These are phyloP conservation scores for Pythium brachiatum DNA, from an alignment of 352 stramenopile species.

Conservation along the genomic window DNA sequence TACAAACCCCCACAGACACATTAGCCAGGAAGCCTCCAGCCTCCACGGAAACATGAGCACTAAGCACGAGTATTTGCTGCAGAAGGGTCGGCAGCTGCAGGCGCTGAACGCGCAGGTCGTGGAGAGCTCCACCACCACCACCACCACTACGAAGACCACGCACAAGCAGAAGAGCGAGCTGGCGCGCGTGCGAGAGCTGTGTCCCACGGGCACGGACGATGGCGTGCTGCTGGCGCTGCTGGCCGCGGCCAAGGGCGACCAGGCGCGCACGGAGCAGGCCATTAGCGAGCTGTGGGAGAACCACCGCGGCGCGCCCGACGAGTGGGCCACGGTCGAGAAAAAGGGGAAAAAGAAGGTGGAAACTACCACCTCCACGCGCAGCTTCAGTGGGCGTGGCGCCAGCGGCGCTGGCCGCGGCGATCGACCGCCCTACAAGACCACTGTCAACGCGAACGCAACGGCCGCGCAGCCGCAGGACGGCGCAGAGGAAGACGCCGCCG, in stretches of 20 bases:
- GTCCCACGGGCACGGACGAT: constrained; percentile 77
- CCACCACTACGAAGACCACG: constrained; percentile 14
- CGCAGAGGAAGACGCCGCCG: constrained; percentile 3
- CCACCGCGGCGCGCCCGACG: constrained; percentile 54
- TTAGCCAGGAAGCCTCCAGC: constrained; percentile 7
- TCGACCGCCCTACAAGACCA: constrained; percentile 4
- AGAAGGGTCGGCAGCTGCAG: constrained; percentile 82
- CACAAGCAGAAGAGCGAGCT: constrained; percentile 63
- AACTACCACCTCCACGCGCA: not conserved
- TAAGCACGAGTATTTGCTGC: constrained; percentile 81
- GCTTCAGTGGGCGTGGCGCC: not conserved
- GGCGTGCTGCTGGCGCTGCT: constrained; percentile 68
- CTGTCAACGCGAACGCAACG: not conserved
- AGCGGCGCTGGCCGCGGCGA: not conserved
- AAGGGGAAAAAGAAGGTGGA: constrained; percentile 69
- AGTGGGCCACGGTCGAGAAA: constrained; percentile 80
- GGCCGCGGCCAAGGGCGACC: constrained; percentile 69
- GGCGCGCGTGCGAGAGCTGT: constrained; percentile 76
- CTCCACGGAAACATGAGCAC: constrained; percentile 44
- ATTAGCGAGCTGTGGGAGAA: constrained; percentile 87
- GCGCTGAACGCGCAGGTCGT: constrained; percentile 53
- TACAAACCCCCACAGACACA: constrained; percentile 7
- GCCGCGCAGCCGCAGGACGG: constrained; percentile 11
- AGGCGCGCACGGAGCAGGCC: constrained; percentile 61
- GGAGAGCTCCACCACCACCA: constrained; percentile 24